Percentiles rank a stretch among this genome's conserved stretches.
phyloP scores from a whole-genome alignment of 805 yeast species.

The Candida nemodendra region DNA sequence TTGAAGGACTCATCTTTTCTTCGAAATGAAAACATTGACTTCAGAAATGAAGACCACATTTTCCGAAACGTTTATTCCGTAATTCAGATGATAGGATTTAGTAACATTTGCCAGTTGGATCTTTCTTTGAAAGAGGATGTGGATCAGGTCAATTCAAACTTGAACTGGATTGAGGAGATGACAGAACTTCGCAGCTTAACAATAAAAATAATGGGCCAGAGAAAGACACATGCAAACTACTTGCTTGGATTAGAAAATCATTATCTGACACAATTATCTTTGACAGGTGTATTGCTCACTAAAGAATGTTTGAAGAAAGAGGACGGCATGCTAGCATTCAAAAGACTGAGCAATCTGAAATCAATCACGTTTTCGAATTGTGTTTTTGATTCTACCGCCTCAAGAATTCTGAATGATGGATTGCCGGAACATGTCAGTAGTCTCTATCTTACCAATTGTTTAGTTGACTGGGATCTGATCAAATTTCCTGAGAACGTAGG shows the following conservation, averaged over 20 bases:
- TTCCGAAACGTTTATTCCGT: constrained; percentile 16
- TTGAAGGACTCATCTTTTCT: constrained; percentile 12
- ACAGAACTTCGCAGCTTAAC: constrained; percentile 11
- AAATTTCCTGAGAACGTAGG: constrained; percentile 11
- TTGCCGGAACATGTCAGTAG: constrained; percentile 14
- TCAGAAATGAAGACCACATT: constrained; percentile 3
- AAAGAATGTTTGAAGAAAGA: neutral
- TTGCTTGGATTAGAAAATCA: constrained; percentile 12
- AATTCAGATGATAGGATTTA: constrained; percentile 11
- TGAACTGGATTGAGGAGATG: constrained; percentile 15
- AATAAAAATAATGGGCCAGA: constrained; percentile 16
- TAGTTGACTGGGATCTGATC: constrained; percentile 9
- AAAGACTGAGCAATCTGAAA: constrained; percentile 9
- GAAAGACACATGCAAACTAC: constrained; percentile 9
- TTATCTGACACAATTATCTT: constrained; percentile 5
- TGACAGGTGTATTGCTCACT: constrained; percentile 13
- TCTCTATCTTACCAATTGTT: constrained; percentile 15
- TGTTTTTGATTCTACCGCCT: constrained; percentile 9
- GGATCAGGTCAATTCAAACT: constrained; percentile 8
- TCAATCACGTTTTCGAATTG: constrained; percentile 16
- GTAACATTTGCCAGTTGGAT: constrained; percentile 17
- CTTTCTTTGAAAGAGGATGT: constrained; percentile 17
- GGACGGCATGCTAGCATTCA: constrained; percentile 3
- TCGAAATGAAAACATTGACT: constrained; percentile 1
- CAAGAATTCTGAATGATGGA: constrained; percentile 8